Base-by-base conservation (phyloP, 2,329 filamentous ascomycete species). In the Capronia coronata region DNA sequence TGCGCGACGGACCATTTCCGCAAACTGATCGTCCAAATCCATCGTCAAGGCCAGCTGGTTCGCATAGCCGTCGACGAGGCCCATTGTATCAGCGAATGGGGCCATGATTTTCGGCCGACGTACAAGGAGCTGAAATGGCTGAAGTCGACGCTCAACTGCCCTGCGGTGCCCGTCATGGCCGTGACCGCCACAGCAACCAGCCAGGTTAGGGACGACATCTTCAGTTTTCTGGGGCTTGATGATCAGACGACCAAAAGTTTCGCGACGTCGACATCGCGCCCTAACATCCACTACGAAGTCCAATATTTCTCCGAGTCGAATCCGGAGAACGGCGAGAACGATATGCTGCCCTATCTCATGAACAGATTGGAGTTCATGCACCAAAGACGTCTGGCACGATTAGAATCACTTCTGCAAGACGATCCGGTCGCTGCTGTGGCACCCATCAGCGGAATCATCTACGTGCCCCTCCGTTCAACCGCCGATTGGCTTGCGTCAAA, bases 71-170 rank as follows among this genome's bases (percentile, higher is more conserved):
- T 97, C 49, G 91, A 97, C 63, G 91, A 97, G 70, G 91, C 91
- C 1, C 91, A 97, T 67, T 97, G 91, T 66, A 94, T 97, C 59
- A 94, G 87, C 19, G 90, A 96, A 81, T 96, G 91, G 91, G 91
- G 91, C 1, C 90, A 97, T 65, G 91, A 97, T 67, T 97, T 97
- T 65, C 84, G 91, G n/a, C 86, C 84, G 29, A 86, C 89, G 49
- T 97, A 95, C 68, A 89, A 93, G 63, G 79, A 84, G 16, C 76
- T 97, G 5, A 83, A 80, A 1, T 96, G 87, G 82, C 93, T 97
- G 71, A 84, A 86, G 59, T 76, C 80, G 42, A 82, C 82, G 25
- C 61, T 73, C 11, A 63, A 59, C 4, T 89, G 93, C 57, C 87
- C 89, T 0, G 78, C 86, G 48, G 87, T 96, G 0, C 90, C 91